A percentile compares a stretch with the other conserved stretches of the same genome.
phyloP scores from a whole-genome alignment of 257 asterid species.

The Nicotiana attenuata region DNA sequence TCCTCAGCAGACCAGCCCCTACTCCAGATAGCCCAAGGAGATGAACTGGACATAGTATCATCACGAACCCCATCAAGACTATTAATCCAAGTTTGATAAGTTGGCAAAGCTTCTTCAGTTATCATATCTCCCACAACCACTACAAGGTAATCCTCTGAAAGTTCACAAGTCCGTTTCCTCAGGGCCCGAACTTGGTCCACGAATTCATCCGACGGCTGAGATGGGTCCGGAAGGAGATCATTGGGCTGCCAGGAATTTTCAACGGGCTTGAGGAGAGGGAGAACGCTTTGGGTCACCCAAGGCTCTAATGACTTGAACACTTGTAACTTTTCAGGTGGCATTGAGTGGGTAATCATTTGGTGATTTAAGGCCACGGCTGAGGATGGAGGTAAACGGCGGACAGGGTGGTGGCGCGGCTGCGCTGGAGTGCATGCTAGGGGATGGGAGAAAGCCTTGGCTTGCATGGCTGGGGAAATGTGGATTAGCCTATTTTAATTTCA shows the following conservation, averaged over 20 bases:
- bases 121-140: slow-evolving; percentile 35
- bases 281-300: slow-evolving; percentile 23
- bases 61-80: slow-evolving; percentile 23
- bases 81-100: slow-evolving; percentile 29
- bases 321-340: slow-evolving; percentile 25
- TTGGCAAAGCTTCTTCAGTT: slow-evolving; percentile 31
- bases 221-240: slow-evolving; percentile 30
- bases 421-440: neutral
- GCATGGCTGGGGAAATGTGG: slow-evolving; percentile 6
- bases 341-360: slow-evolving; percentile 12
- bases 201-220: slow-evolving; percentile 9
- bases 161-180: slow-evolving; percentile 14
- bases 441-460: neutral
- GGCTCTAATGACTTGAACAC: slow-evolving; percentile 34
- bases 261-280: slow-evolving; percentile 32
- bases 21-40: slow-evolving; percentile 39
- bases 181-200: slow-evolving; percentile 22
- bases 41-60: slow-evolving; percentile 26
- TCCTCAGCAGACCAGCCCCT: slow-evolving; percentile 45
- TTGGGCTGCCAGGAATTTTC: slow-evolving; percentile 37
- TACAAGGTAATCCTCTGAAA: slow-evolving; percentile 32
- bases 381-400: slow-evolving; percentile 1
- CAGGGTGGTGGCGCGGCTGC: neutral
- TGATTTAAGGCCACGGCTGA: neutral
- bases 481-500: too few species aligned